phyloP scores from a whole-genome alignment of 257 asterid genomes.

The Solanum medicagineum region DNA sequence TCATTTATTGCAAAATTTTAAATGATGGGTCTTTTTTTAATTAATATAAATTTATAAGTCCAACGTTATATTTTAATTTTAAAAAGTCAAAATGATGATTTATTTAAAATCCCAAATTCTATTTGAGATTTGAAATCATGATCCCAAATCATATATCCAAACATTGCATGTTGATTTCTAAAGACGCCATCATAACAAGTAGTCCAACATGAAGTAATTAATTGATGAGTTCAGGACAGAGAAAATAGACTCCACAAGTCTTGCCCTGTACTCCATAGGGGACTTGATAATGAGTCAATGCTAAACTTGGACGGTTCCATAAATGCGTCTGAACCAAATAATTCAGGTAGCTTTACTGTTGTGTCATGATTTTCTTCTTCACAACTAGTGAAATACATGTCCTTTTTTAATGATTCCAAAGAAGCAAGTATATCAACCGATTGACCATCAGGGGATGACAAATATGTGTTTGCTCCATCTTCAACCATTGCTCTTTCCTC shows the following conservation, averaged over 20 bases:
- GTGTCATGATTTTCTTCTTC: neutral
- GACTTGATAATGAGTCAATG: neutral
- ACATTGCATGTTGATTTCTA: too few relatives aligned
- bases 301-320: neutral
- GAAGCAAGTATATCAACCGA: neutral
- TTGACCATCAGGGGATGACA: neutral
- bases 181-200: neutral
- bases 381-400: neutral
- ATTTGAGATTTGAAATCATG: neutral
- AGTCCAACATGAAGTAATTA: too few relatives aligned
- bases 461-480: neutral
- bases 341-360: neutral
- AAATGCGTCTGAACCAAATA: neutral
- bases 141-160: too few relatives aligned
- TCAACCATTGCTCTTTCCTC: neutral
- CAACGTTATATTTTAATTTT: neutral
- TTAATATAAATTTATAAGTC: neutral
- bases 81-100: neutral
- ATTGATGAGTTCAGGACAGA: neutral
- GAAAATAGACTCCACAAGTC: neutral
- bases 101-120: neutral
- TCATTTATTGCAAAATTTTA: too few relatives aligned
- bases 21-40: neutral
- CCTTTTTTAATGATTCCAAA: neutral
- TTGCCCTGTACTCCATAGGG: neutral